These are phyloP conservation scores for Podaxis sp. DNA, from an alignment of 768 basidiomycete genomes.

Conservation along the genomic window DNA sequence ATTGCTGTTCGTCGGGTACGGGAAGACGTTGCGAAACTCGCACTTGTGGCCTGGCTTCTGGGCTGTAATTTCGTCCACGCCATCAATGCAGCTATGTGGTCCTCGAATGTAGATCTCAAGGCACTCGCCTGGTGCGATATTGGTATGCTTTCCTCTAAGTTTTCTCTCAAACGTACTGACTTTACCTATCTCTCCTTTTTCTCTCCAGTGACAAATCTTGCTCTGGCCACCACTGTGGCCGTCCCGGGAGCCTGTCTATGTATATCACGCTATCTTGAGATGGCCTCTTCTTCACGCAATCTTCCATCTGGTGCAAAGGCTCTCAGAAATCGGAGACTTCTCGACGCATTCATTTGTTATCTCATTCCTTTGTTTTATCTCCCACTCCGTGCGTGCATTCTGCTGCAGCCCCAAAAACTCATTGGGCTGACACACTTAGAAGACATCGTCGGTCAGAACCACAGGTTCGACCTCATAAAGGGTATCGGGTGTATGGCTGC, in stretches of 20 bases:
- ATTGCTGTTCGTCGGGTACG: conserved; percentile 41
- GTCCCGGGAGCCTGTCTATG: conserved; percentile 57
- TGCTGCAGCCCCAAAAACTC: not conserved
- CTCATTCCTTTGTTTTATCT: conserved; percentile 53
- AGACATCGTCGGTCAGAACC: conserved; percentile 58
- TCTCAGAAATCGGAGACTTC: conserved; percentile 34
- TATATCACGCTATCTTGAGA: conserved; percentile 51
- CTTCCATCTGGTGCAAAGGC: conserved; percentile 25
- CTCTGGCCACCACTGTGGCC: conserved; percentile 47
- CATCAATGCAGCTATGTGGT: conserved; percentile 62
- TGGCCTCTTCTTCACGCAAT: conserved; percentile 41
- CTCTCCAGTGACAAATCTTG: conserved; percentile 47
- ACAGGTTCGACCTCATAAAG: conserved; percentile 57
- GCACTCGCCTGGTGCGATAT: conserved; percentile 76
- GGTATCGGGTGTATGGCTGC: conserved; percentile 52
- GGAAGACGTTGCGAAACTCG: conserved; percentile 40
- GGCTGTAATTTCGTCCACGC: conserved; percentile 45
- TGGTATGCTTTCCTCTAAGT: conserved; percentile 27
- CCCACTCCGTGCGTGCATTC: conserved; percentile 45
- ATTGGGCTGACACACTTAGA: not conserved
- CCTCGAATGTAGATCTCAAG: conserved; percentile 38
- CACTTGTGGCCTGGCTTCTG: conserved; percentile 50
- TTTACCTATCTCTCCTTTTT: not conserved
- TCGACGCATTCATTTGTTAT: conserved; percentile 48
- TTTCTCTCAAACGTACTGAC: not conserved